Base-by-base conservation (phyloP, 2,329 filamentous ascomycete species). In the Calonectria naviculata region DNA sequence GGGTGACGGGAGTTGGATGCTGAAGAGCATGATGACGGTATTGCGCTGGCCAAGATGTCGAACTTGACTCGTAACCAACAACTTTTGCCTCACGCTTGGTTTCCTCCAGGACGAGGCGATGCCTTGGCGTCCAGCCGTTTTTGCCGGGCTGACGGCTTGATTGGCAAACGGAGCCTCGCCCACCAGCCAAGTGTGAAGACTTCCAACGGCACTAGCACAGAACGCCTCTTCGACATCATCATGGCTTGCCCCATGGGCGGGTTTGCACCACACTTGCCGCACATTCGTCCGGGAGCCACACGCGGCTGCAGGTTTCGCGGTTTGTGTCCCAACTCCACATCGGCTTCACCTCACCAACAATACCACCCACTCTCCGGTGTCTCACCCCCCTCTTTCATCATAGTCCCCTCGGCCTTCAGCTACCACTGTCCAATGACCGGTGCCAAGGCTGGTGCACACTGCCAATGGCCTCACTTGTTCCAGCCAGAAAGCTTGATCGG, bases 401-500 rank as follows among this genome's bases (percentile, higher is more conserved):
- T 49, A 38, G 31, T 41, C 34, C 17, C 42, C 19, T 24, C 28
- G 5, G 31, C 29, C 41, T 21, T 49, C 60, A 44, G 46, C n/a
- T 26, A 21, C 44, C 46, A 36, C 28, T 46, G 24, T 41, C 66
- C 58, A 68, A 68, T 60, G 17, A 24, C 19, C 68, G 42, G 29
- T 41, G 68, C 63, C 56, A 67, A 70, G 68, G 46, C 68, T 38
- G 21, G 21, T 38, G 34, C 46, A 49, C 36, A 31, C 28, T 62
- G 47, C 64, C 56, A 42, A 28, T 62, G 46, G 63, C 47, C 46
- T 62, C 46, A 67, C 52, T 38, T 58, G 52, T 63, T 49, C 64
- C 47, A 44, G 56, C 21, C 47, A 58, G 34, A 70, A 65, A 68
- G 58, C 41, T 71, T 71, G 68, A 71, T 71, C 56, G n/a, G 58